A percentile compares a stretch with the other conserved stretches of the same genome.
Evolutionary conservation across 495 filamentous ascomycete genomes (phyloP).

Genomic region (Aspergillus indologenus): DNA sequence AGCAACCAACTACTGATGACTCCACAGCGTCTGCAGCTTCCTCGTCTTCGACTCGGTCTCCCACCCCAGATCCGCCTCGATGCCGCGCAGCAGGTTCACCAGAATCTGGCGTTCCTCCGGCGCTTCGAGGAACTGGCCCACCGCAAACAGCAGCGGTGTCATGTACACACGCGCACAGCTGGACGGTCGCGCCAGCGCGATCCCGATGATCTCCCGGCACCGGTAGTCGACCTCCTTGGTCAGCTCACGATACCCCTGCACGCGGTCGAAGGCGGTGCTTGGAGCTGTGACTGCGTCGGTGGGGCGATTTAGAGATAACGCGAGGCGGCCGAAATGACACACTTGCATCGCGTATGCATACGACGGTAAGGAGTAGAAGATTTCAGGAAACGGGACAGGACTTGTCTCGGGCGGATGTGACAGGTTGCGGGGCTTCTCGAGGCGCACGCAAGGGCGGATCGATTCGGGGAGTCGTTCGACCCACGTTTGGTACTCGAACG

Average conservation of each 20-base stretch:
- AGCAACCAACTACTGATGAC: slow-evolving; percentile 20
- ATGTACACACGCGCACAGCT: slow-evolving; percentile 36
- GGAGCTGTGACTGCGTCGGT: slow-evolving; percentile 33
- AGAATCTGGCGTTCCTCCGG: slow-evolving; percentile 35
- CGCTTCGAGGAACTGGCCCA: slow-evolving; percentile 40
- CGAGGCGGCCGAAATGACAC: slow-evolving; percentile 42
- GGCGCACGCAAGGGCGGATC: slow-evolving; percentile 37
- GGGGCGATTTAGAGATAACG: slow-evolving; percentile 38
- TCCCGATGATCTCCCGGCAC: slow-evolving; percentile 36
- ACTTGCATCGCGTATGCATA: slow-evolving; percentile 42
- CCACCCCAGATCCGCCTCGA: slow-evolving; percentile 42
- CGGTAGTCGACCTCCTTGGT: slow-evolving; percentile 46
- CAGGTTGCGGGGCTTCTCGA: slow-evolving; percentile 36
- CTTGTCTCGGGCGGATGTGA: slow-evolving; percentile 20
- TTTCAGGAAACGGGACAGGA: slow-evolving; percentile 39
- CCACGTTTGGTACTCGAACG: slow-evolving; percentile 41
- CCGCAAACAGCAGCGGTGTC: slow-evolving; percentile 37
- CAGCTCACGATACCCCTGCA: slow-evolving; percentile 40
- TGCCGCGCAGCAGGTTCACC: slow-evolving; percentile 33
- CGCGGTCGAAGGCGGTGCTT: slow-evolving; percentile 39
- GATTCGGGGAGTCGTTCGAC: slow-evolving; percentile 42
- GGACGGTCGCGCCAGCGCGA: slow-evolving; percentile 37
- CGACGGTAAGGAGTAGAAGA: slow-evolving; percentile 32
- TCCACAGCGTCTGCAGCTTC: slow-evolving; percentile 34
- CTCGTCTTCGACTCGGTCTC: slow-evolving; percentile 32